phyloP scores from a whole-genome alignment of 306 rosid genomes.

The Vigna trinervia region DNA sequence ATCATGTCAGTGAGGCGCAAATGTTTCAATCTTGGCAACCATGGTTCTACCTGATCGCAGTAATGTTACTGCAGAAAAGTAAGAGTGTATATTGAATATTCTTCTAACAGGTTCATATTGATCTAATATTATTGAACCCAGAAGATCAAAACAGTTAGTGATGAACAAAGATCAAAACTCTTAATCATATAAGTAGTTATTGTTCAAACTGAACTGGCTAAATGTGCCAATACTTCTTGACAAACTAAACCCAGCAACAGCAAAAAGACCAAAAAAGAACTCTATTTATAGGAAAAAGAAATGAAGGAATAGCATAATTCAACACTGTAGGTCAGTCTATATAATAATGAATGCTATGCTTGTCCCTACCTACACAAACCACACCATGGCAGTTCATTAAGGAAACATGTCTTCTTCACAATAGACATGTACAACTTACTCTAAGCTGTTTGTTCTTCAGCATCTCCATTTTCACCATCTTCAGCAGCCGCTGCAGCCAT shows the following conservation, averaged over 20 bases:
- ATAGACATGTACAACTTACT: conserved; percentile 14
- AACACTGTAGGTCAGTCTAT: conserved; percentile 35
- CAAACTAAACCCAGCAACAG: not conserved
- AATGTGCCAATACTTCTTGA: not conserved
- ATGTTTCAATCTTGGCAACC: too few species aligned
- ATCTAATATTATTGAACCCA: too few species aligned
- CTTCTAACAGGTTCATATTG: too few species aligned
- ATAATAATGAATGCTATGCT: conserved; percentile 32
- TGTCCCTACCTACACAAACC: conserved; percentile 32
- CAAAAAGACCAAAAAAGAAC: not conserved
- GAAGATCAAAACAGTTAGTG: not conserved
- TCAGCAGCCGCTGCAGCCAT: conserved; percentile 71
- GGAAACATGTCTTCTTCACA: conserved; percentile 40
- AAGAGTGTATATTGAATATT: not conserved
- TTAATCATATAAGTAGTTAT: too few species aligned
- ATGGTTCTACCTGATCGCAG: too few species aligned
- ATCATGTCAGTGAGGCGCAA: too few species aligned
- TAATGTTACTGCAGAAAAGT: too few species aligned
- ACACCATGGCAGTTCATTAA: conserved; percentile 39
- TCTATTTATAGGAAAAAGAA: conserved; percentile 41
- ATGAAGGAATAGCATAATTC: conserved; percentile 38
- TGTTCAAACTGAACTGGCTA: not conserved
- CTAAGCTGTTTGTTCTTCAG: conserved; percentile 57
- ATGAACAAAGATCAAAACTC: not conserved
- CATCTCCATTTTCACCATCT: conserved; percentile 60